These are phyloP conservation scores for Botrytis medusae DNA, from an alignment of 2,329 filamentous ascomycete species.

Conservation along the genomic window DNA sequence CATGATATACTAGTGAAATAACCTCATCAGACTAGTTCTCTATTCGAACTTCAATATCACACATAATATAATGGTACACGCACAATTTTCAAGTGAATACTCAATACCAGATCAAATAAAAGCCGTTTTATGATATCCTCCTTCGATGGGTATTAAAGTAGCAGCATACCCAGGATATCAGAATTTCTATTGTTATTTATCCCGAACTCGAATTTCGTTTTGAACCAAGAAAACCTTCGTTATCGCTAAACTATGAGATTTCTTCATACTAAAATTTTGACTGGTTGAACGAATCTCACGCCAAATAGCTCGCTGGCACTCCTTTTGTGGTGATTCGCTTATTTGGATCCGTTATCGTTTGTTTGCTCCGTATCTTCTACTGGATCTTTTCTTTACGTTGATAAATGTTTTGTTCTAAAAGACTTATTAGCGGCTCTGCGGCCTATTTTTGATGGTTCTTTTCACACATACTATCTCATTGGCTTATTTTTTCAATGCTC, in stretches of 20 bases:
- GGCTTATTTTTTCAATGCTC: not conserved
- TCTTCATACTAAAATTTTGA: not conserved
- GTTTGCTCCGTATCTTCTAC: not conserved
- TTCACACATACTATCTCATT: not conserved
- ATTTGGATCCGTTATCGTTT: fast-evolving
- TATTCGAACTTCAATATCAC: not conserved
- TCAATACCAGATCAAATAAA: fast-evolving
- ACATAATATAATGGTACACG: fast-evolving
- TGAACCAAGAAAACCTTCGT: fast-evolving
- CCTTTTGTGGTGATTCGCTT: not conserved
- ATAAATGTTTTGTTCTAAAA: not conserved
- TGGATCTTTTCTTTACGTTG: fast-evolving
- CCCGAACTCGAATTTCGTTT: not conserved
- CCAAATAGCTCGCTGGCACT: not conserved
- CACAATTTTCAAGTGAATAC: not conserved
- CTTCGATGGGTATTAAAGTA: fast-evolving
- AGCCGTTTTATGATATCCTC: fast-evolving
- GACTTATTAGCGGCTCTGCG: not conserved
- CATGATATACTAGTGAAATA: not conserved
- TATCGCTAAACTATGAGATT: not conserved
- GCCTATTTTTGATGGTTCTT: fast-evolving
- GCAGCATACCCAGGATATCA: fast-evolving
- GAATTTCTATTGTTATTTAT: fast-evolving
- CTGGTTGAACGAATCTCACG: not conserved
- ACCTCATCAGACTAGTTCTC: fast-evolving